Evolutionary conservation across 2,329 filamentous ascomycete species (phyloP).

Genomic region (Cladosporium sp.): DNA sequence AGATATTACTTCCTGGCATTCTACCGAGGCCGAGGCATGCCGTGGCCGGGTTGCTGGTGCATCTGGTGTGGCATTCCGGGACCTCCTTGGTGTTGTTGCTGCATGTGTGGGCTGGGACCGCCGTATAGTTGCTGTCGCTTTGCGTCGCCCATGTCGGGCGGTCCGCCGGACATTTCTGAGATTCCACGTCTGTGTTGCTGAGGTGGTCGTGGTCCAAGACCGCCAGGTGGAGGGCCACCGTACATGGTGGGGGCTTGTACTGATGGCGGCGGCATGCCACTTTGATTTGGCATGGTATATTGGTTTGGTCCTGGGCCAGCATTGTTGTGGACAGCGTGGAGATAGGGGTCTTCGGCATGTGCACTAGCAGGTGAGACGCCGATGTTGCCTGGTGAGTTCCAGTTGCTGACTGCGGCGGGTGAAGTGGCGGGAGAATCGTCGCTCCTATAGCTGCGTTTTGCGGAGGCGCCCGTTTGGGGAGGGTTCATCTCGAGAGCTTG

Average conservation of each 20-base stretch:
- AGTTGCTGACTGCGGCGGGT: conserved; percentile 55
- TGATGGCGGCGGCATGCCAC: conserved; percentile 5
- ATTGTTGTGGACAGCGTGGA: conserved; percentile 40
- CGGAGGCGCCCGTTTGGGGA: conserved; percentile 49
- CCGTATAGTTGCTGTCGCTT: conserved; percentile 57
- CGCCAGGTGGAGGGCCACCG: conserved; percentile 34
- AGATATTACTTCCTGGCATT: no score
- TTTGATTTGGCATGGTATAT: conserved; percentile 30
- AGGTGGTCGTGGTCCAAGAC: conserved; percentile 31
- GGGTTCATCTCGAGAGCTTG: conserved; percentile 31
- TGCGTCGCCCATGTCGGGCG: conserved; percentile 47
- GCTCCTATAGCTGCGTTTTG: conserved; percentile 55
- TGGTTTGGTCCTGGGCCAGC: conserved; percentile 30
- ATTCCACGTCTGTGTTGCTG: conserved; percentile 52
- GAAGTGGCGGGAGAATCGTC: conserved; percentile 60
- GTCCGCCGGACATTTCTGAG: conserved; percentile 55
- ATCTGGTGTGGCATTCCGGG: conserved; percentile 5
- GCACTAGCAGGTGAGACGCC: conserved; percentile 54
- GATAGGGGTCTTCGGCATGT: conserved; percentile 41
- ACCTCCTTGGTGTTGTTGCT: background rate
- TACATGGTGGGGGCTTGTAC: conserved; percentile 28
- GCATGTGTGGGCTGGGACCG: conserved; percentile 5
- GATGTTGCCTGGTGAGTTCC: conserved; percentile 58
- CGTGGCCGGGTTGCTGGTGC: conserved; percentile 7
- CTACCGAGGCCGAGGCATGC: background rate